Conservation (phyloP, 129 eudicot genomes). For the Tagetes patula region DNA sequence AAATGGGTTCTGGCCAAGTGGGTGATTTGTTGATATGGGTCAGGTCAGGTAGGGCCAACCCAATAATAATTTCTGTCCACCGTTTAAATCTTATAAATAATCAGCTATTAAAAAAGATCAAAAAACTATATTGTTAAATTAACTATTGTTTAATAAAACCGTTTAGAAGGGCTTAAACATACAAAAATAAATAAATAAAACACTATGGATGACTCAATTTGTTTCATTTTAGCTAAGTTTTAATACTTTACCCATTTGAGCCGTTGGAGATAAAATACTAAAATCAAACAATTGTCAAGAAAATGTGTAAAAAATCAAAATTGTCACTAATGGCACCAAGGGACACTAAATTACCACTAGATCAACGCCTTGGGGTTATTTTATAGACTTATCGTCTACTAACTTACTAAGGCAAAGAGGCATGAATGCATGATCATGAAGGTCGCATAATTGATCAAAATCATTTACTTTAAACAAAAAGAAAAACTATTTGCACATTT, state of each 20-base stretch:
- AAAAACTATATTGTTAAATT: not conserved
- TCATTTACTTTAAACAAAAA: slow-evolving; percentile 1
- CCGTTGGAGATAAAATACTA: not conserved
- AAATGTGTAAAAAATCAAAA: not conserved
- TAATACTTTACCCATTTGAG: not conserved
- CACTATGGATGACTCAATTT: not conserved
- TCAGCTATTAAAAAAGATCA: not conserved
- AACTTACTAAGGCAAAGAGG: not conserved
- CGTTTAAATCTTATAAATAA: not conserved
- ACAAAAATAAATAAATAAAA: too few species aligned
- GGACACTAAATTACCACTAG: not conserved
- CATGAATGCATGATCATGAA: slow-evolving; percentile 10
- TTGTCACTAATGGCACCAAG: not conserved
- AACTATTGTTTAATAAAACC: slow-evolving; percentile 3
- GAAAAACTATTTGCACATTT: not conserved
- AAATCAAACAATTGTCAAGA: not conserved
- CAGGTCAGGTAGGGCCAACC: not conserved
- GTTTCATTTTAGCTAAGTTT: not conserved
- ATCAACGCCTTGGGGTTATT: not conserved
- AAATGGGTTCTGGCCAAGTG: slow-evolving; percentile 9
- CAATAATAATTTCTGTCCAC: not conserved
- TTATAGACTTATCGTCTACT: not conserved
- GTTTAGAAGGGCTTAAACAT: not conserved
- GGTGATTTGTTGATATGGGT: not conserved
- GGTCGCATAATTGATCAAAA: slow-evolving; percentile 1